Conservation (phyloP, 164 flowering plant genomes). For the Liriodendron chinense region DNA sequence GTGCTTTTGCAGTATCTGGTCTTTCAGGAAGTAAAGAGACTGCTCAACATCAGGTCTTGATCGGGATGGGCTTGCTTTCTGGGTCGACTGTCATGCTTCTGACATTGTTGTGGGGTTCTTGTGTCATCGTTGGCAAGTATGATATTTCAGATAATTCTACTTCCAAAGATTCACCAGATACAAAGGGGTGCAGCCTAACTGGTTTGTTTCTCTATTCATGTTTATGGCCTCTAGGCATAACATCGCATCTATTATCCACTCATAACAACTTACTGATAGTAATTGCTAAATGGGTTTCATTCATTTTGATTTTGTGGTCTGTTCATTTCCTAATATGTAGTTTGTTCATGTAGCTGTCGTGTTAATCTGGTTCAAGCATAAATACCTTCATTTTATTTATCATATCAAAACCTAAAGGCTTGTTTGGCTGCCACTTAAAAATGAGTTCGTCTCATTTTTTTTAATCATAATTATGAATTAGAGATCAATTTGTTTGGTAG, state of each 20-base stretch:
- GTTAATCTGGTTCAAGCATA: too few relatives aligned
- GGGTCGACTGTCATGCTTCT: slow-evolving; percentile 97
- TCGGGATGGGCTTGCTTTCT: slow-evolving; percentile 97
- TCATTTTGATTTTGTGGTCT: too few relatives aligned
- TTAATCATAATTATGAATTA: too few relatives aligned
- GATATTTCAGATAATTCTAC: slow-evolving; percentile 45
- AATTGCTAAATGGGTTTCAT: not conserved
- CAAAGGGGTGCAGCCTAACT: slow-evolving; percentile 40
- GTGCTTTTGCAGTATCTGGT: slow-evolving; percentile 66
- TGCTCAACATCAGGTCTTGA: slow-evolving; percentile 89
- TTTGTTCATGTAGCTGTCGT: too few relatives aligned
- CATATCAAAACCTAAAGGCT: too few relatives aligned
- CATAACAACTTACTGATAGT: too few relatives aligned
- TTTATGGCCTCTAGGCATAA: not conserved
- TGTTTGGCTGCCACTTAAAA: too few relatives aligned
- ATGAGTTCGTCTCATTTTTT: too few relatives aligned
- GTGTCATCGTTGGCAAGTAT: slow-evolving; percentile 80
- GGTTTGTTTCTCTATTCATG: slow-evolving; percentile 34
- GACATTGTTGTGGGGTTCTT: slow-evolving; percentile 86
- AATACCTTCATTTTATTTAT: too few relatives aligned
- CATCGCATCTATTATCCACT: too few relatives aligned
- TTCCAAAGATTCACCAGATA: slow-evolving; percentile 43
- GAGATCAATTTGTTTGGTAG: too few relatives aligned
- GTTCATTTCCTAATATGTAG: too few relatives aligned
- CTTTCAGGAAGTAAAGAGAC: slow-evolving; percentile 66